Evolutionary conservation across 768 basidiomycete genomes (phyloP).

Genomic region (Leccinum fibrillosum): DNA sequence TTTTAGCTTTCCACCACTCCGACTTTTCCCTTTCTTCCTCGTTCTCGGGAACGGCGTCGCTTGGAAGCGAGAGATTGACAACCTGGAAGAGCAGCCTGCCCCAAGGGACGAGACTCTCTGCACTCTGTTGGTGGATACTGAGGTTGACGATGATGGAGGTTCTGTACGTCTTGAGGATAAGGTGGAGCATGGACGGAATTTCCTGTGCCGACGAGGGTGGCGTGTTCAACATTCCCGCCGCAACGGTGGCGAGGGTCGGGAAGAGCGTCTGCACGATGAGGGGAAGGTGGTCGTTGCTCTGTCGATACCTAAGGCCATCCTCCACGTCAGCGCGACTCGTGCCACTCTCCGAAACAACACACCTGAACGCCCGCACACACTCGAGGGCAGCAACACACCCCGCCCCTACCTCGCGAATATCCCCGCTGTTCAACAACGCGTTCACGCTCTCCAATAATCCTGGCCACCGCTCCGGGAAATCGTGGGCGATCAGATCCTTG

Average conservation of each 20-base stretch:
- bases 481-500: constrained; percentile 69
- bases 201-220: constrained; percentile 62
- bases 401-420: constrained; percentile 74
- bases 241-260: constrained; percentile 74
- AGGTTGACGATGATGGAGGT: constrained; percentile 76
- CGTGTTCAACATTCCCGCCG: constrained; percentile 60
- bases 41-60: constrained; percentile 62
- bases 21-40: constrained; percentile 72
- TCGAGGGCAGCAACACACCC: constrained; percentile 79
- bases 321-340: constrained; percentile 36
- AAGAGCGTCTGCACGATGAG: constrained; percentile 61
- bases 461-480: constrained; percentile 80
- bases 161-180: constrained; percentile 86
- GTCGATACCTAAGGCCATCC: constrained; percentile 54
- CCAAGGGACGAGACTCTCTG: constrained; percentile 83
- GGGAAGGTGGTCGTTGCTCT: constrained; percentile 57
- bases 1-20: constrained; percentile 92
- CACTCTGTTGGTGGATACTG: constrained; percentile 67
- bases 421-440: constrained; percentile 54
- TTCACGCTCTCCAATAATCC: constrained; percentile 65
- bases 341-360: background rate
- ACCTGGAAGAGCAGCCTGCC: constrained; percentile 78
- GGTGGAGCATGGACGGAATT: constrained; percentile 78
- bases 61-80: constrained; percentile 67
- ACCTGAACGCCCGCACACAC: constrained; percentile 57